Percentiles rank a stretch among this genome's conserved stretches.
These are phyloP conservation scores for Arthrobotrys megalospora DNA, from an alignment of 2,329 filamentous ascomycete genomes.

Conservation along the genomic window DNA sequence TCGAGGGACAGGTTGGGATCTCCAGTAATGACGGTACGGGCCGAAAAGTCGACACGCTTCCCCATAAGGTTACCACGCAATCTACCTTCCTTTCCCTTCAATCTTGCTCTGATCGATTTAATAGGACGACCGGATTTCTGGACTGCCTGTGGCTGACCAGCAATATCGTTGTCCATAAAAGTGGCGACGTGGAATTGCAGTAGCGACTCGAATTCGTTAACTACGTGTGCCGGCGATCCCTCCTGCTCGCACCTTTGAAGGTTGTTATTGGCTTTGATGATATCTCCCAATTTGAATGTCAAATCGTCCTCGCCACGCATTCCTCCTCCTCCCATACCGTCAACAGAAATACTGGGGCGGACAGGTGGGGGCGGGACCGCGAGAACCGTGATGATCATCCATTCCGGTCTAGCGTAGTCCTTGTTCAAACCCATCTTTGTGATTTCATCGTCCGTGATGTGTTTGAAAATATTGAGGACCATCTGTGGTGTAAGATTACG, in stretches of 20 bases:
- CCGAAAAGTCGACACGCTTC: constrained; percentile 99
- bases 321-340: constrained; percentile 86
- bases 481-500: constrained; percentile 85
- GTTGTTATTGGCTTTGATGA: constrained; percentile 96
- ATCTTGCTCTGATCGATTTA: constrained; percentile 93
- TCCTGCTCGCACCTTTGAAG: constrained; percentile 91
- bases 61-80: constrained; percentile 99
- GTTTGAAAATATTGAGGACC: constrained; percentile 87
- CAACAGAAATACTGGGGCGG: constrained; percentile 95
- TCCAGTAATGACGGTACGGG: constrained; percentile 99
- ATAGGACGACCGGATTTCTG: constrained; percentile 97
- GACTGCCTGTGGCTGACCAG: constrained; percentile 90
- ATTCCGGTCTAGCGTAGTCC: constrained; percentile 95
- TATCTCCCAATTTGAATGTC: constrained; percentile 98
- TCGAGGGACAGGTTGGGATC: constrained; percentile 96
- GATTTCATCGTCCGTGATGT: constrained; percentile 85
- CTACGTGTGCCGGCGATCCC: constrained; percentile 91
- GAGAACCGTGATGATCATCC: constrained; percentile 96
- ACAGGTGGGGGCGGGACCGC: constrained; percentile 96
- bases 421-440: constrained; percentile 90
- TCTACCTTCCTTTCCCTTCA: constrained; percentile 99
- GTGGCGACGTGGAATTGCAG: constrained; percentile 98
- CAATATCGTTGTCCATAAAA: constrained; percentile 99
- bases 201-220: constrained; percentile 89
- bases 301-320: constrained; percentile 98